Conservation (phyloP, 371 early-diverging fungal genomes). For the Rhizomucor pusillus region DNA sequence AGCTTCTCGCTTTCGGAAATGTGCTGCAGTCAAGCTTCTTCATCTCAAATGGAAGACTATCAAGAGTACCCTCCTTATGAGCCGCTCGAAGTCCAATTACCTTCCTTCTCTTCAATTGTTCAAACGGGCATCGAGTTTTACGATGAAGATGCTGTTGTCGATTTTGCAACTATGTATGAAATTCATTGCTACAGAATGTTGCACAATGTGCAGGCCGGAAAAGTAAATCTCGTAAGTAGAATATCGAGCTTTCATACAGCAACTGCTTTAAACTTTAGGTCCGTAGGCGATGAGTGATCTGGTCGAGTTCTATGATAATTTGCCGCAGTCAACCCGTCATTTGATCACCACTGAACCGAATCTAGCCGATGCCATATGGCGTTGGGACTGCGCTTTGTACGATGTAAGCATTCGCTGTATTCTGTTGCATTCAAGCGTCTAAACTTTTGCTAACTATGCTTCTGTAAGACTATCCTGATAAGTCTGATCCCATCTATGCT, state of each 20-base stretch:
- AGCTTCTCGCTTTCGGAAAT: too few relatives aligned
- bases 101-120: background rate
- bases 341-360: slow-evolving; percentile 28
- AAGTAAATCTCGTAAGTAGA: slow-evolving; percentile 3
- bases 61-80: too few relatives aligned
- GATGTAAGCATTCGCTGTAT: slow-evolving; percentile 36
- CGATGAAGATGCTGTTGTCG: background rate
- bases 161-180: slow-evolving; percentile 7
- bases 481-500: slow-evolving; percentile 35
- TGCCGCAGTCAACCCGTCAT: slow-evolving; percentile 15
- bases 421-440: background rate
- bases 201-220: background rate
- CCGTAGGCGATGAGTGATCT: slow-evolving; percentile 10
- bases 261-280: background rate
- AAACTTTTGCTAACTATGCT: too few relatives aligned
- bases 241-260: background rate
- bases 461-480: slow-evolving; percentile 35
- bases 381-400: slow-evolving; percentile 54
- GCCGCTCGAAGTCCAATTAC: background rate
- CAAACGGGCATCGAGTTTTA: background rate
- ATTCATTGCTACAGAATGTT: slow-evolving; percentile 7
- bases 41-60: too few relatives aligned
- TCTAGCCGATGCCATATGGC: slow-evolving; percentile 45
- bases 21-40: too few relatives aligned
- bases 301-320: slow-evolving; percentile 21